Base-by-base conservation (phyloP, 805 yeast species). In the Myxozyma vanderwaltii region DNA sequence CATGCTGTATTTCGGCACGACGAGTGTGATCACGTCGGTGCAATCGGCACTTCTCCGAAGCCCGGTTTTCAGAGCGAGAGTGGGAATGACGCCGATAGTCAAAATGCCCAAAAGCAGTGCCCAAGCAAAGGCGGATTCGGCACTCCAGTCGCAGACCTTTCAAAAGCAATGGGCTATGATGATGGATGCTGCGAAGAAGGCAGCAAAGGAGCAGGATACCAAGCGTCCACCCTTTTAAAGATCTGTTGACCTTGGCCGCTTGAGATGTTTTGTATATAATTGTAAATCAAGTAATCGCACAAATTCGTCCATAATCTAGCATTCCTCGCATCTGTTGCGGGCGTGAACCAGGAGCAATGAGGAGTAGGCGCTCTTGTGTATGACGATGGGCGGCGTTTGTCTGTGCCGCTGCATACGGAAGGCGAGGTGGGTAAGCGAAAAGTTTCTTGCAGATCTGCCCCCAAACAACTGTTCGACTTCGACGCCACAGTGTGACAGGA, bases 1-100 rank as follows among this genome's bases (percentile, higher is more conserved):
- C 36, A 86, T 91, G 63, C 78, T 90, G 51, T 94, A 91, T 72
- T 89, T 92, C 73, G 86, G 92, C 4, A 84, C 88, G 38, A 90
- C 91, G 71, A 89, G 96, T 58, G 64, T 84, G 13, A 83, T 82
- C 67, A 88, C 97, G 0, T 81, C 88, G 51, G 48, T 82, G 19
- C 98, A 92, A 76, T 82, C 92, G 10, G 70, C 81, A 51, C 68
- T 87, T 24, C 78, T 94, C 68, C 84, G 86, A 72, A 81, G 78
- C 62, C 74, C 80, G 54, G 65, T 73, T 56, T 82, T 88, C 69
- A 82, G 97, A 75, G 77, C 76, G 41, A 59, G 75, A 54, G 73
- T 82, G 31, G 81, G 83, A 12, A 76, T 88, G 67, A 83, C 90
- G 1, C 85, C 85, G 13, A 78, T 88, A 64, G 82, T 82, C 41